Base-by-base conservation (phyloP, 2,329 filamentous ascomycete genomes). In the Colletotrichum agaves region DNA sequence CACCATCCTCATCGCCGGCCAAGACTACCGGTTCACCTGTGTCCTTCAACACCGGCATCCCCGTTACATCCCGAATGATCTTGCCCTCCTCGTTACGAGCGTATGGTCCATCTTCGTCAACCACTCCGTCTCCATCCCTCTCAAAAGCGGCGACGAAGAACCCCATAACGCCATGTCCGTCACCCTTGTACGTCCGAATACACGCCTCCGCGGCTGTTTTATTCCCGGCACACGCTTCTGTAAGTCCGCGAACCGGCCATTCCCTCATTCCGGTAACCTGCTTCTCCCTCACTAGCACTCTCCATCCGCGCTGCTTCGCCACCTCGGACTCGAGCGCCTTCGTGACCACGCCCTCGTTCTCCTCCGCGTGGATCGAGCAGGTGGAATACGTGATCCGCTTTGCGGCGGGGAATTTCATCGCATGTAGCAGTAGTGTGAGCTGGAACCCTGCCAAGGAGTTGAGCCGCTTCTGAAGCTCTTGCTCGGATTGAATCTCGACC, bases 71-170 rank as follows among this genome's bases (percentile, higher is more conserved):
- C 70, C 79, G 76, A 3, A 83, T 80, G 56, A 89, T 80, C 70
- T 80, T 82, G 0, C 88, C 88, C 53, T 83, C 81, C 31, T 85
- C 83, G 72, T 87, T 87, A 70, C 87, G 78, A 60, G 86, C 78
- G 57, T 87, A 83, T 1, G 87, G 86, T 52, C 83, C 87, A 67
- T 87, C 77, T 3, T 71, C 72, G 52, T 55, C 61, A 27, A 73
- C 75, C 37, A 70, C 67, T 44, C 43, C 66, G n/a, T 69, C 64
- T 44, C 77, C 75, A 41, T 91, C 87, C 60, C 92, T 84, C 3
- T 93, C 86, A 78, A 99, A 97, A 0, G 87, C 93, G n/a, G 89
- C 93, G 19, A 98, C 92, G 73, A 99, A 99, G 79, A 99, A 98
- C 0, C 96, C 95, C 87, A 98, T 97, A 1, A 94, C 92, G 0